Conservation (phyloP, 1,284 basidiomycete species). For the Porodaedalea pini region DNA sequence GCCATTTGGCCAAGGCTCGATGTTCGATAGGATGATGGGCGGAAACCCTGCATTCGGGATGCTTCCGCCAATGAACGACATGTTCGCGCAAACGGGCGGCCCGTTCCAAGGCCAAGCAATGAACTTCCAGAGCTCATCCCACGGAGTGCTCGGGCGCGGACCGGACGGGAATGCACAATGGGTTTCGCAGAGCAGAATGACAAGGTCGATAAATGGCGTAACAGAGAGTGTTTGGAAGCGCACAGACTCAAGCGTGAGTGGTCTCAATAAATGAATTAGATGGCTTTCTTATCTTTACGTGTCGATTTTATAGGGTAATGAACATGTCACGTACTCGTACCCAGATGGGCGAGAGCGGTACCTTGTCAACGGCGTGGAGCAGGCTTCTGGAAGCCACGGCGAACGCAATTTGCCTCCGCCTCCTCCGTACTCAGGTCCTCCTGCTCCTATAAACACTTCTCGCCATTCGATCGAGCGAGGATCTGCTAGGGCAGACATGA, state of each 20-base stretch:
- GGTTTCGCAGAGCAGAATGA: slow-evolving; percentile 52
- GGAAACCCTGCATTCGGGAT: slow-evolving; percentile 11
- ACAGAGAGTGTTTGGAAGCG: slow-evolving; percentile 57
- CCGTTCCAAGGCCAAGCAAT: slow-evolving; percentile 4
- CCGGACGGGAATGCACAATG: slow-evolving; percentile 34
- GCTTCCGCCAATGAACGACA: neutral
- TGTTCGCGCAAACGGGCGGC: neutral
- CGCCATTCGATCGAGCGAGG: neutral
- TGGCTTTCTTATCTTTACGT: neutral
- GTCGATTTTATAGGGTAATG: slow-evolving; percentile 53
- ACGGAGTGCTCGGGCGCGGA: slow-evolving; percentile 18
- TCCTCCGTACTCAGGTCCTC: slow-evolving; percentile 15
- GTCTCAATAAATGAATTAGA: neutral
- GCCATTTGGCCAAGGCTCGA: slow-evolving; percentile 10
- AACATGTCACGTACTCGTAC: slow-evolving; percentile 59
- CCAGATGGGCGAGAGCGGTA: slow-evolving; percentile 62
- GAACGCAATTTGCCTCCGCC: slow-evolving; percentile 18
- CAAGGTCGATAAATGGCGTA: slow-evolving; percentile 58
- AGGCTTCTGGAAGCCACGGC: slow-evolving; percentile 30
- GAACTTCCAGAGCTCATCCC: slow-evolving; percentile 14
- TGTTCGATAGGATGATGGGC: slow-evolving; percentile 9
- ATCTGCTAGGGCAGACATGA: neutral
- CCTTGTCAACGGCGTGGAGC: slow-evolving; percentile 69
- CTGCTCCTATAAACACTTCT: neutral
- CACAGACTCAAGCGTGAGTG: slow-evolving; percentile 51